Percentiles rank a stretch among this genome's conserved stretches.
Evolutionary conservation across 2,329 filamentous ascomycete species (phyloP).

Genomic region (Teratosphaeria pseudoeucalypti): DNA sequence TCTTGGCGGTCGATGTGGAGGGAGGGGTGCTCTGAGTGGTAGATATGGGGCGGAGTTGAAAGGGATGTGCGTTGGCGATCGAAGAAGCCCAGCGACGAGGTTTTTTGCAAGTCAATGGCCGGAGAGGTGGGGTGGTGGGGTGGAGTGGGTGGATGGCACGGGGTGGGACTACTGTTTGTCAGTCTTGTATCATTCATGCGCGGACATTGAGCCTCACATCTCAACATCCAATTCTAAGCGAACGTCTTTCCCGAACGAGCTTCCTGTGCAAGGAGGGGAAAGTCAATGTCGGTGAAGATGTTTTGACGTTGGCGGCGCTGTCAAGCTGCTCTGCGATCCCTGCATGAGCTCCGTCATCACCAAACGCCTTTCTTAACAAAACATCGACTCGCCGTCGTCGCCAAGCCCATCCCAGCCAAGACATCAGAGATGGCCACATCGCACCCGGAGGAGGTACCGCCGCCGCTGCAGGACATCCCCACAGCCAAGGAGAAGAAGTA

Average conservation of each 20-base stretch:
- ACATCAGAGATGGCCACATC: slow-evolving; percentile 6
- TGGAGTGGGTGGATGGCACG: not conserved
- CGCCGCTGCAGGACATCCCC: slow-evolving; percentile 39
- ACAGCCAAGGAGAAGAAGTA: slow-evolving; percentile 60
- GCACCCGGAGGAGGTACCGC: slow-evolving; percentile 26
- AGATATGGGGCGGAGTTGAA: not conserved
- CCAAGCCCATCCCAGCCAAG: slow-evolving; percentile 4
- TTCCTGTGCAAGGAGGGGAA: not conserved
- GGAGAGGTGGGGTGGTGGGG: not conserved
- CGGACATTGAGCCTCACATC: not conserved
- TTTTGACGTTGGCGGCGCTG: not conserved
- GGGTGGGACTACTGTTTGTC: not conserved
- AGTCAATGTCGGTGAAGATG: not conserved
- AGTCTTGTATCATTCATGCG: not conserved
- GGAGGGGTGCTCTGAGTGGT: not conserved
- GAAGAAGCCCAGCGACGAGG: not conserved
- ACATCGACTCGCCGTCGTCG: not conserved
- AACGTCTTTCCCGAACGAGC: too few relatives aligned
- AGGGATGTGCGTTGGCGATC: not conserved
- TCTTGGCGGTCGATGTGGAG: not conserved
- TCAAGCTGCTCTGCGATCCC: not conserved
- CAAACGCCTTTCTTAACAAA: not conserved
- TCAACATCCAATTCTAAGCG: not conserved
- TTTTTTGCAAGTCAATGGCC: not conserved
- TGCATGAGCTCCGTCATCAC: not conserved